Evolutionary conservation across 2,329 filamentous ascomycete genomes (phyloP).

Genomic region (Penicillium sp.): DNA sequence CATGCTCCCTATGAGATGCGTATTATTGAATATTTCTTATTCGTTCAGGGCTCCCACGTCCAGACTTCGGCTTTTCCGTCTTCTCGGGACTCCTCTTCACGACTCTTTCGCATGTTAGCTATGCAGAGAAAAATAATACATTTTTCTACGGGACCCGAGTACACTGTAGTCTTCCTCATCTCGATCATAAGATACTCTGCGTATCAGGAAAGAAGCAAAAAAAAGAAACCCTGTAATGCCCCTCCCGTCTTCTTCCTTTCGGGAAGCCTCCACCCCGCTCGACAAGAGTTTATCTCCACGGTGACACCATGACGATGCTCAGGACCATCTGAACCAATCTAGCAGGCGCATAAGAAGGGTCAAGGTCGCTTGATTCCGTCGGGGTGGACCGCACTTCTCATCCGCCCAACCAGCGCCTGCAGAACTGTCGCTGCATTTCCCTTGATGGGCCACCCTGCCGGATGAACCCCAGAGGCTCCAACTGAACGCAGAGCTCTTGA

Average conservation of each 20-base stretch:
- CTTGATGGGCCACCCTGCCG: not conserved
- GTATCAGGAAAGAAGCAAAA: too few relatives aligned
- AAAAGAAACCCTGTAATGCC: not conserved
- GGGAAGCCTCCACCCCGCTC: constrained; percentile 5
- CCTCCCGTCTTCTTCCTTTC: not conserved
- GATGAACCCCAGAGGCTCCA: constrained; percentile 15
- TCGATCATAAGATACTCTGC: not conserved
- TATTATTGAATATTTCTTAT: not conserved
- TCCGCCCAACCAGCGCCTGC: constrained; percentile 17
- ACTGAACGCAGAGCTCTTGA: not conserved
- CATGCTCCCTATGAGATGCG: not conserved
- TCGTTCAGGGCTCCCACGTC: not conserved
- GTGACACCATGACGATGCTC: constrained; percentile 8
- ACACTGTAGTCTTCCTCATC: not conserved
- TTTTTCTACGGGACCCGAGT: too few relatives aligned
- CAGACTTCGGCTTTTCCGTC: not conserved
- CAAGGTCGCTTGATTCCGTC: constrained; percentile 12
- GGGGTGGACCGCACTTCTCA: constrained; percentile 13
- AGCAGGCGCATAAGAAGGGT: constrained; percentile 15
- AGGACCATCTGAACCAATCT: not conserved
- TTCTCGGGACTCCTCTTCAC: too few relatives aligned
- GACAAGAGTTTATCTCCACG: constrained; percentile 18
- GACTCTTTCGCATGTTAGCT: too few relatives aligned
- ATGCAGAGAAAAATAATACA: too few relatives aligned
- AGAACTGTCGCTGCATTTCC: constrained; percentile 5